These are phyloP conservation scores for Anaeramoeba flamelloides DNA, from an alignment of 78 protist genomes.

Conservation along the genomic window DNA sequence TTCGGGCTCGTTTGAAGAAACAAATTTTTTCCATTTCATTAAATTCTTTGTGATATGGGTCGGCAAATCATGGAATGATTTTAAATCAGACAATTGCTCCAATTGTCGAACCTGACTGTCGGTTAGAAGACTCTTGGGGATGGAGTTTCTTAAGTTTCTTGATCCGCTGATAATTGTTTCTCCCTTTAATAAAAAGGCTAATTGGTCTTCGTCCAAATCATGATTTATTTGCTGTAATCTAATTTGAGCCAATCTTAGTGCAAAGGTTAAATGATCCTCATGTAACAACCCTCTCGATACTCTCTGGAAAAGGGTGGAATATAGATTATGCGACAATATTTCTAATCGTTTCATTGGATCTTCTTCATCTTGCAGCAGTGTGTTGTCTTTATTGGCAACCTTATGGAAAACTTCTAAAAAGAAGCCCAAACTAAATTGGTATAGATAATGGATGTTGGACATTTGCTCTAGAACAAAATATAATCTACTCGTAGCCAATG, in stretches of 20 bases:
- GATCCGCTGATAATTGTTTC: neutral
- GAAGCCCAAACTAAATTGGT: constrained; percentile 60
- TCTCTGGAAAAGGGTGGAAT: constrained; percentile 3
- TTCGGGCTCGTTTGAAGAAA: neutral
- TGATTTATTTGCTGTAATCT: constrained; percentile 1
- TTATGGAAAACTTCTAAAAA: constrained; percentile 52
- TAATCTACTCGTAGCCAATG: constrained; percentile 38
- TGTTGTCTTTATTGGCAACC: neutral
- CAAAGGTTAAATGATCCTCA: constrained; percentile 53
- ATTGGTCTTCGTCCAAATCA: constrained; percentile 24
- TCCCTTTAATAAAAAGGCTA: constrained; percentile 33
- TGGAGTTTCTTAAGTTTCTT: neutral
- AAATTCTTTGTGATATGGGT: neutral
- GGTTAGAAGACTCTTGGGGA: neutral
- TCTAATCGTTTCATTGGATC: constrained; percentile 40
- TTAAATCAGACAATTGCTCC: neutral
- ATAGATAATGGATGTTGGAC: constrained; percentile 49
- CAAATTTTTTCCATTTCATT: neutral
- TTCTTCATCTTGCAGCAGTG: neutral
- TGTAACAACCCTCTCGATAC: constrained; percentile 47
- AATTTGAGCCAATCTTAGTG: constrained; percentile 52
- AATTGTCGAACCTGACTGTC: neutral
- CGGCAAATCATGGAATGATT: neutral
- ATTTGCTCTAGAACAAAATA: constrained; percentile 67
- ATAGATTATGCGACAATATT: constrained; percentile 30